Percentiles rank a stretch among this genome's conserved stretches.
Evolutionary conservation across 2,329 filamentous ascomycete species (phyloP).

Genomic region (Tolypocladium album): DNA sequence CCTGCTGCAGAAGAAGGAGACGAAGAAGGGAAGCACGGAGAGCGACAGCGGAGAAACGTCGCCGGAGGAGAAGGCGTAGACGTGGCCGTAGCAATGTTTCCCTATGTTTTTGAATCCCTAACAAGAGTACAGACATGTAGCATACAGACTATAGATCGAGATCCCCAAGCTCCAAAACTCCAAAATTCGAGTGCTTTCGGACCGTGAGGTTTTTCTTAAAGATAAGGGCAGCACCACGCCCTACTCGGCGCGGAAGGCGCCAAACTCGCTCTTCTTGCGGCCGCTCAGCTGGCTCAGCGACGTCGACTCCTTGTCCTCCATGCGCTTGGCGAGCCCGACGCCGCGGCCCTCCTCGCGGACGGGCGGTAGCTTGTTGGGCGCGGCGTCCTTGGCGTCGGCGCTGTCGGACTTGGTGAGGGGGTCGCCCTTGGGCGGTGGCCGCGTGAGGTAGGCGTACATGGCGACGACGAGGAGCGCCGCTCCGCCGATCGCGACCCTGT

Average conservation of each 20-base stretch:
- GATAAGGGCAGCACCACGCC: not conserved
- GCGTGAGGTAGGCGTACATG: conserved; percentile 16
- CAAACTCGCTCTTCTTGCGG: conserved; percentile 15
- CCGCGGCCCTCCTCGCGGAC: not conserved
- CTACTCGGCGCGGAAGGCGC: conserved; percentile 18
- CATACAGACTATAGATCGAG: not conserved
- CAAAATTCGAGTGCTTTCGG: not conserved
- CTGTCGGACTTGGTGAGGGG: conserved; percentile 1
- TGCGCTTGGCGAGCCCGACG: conserved; percentile 6
- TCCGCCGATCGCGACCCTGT: conserved; percentile 18
- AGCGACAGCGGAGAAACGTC: not conserved
- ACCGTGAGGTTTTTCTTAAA: not conserved
- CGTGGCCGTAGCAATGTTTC: not conserved
- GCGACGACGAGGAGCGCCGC: conserved; percentile 14
- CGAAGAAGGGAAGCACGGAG: conserved; percentile 13
- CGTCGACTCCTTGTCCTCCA: conserved; percentile 12
- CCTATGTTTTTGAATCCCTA: not conserved
- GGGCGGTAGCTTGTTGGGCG: not conserved
- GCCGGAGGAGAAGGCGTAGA: not conserved
- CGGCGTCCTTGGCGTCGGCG: not conserved
- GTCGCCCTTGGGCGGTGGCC: conserved; percentile 5
- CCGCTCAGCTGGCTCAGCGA: conserved; percentile 19
- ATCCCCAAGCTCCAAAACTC: not conserved
- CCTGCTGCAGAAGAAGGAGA: conserved; percentile 23
- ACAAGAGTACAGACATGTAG: not conserved